These are phyloP conservation scores for Oropetium thomaeum DNA, from an alignment of 176 grass and related monocot genomes.

Conservation along the genomic window DNA sequence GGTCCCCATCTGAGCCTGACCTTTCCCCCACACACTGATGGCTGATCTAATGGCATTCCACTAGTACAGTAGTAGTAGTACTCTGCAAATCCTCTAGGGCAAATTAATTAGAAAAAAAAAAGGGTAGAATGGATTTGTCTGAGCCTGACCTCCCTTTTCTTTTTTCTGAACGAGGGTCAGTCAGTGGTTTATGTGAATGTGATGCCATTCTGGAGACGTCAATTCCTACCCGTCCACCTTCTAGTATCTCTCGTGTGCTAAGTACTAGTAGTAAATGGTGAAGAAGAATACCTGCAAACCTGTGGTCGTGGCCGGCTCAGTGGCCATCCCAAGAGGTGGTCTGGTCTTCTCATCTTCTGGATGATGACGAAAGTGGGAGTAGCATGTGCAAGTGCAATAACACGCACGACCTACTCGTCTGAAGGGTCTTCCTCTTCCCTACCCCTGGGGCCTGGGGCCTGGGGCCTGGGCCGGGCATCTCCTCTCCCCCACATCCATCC, in stretches of 20 bases:
- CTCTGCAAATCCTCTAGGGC: background rate
- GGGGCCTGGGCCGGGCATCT: slow-evolving; percentile 34
- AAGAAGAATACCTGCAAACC: background rate
- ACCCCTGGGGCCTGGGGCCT: no score
- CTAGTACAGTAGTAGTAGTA: no score
- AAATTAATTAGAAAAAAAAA: background rate
- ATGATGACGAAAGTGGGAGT: slow-evolving; percentile 15
- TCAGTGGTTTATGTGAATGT: background rate
- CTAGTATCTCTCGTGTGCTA: background rate
- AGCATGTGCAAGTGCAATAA: slow-evolving; percentile 21
- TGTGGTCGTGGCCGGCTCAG: background rate
- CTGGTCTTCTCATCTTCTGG: background rate
- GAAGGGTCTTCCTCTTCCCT: background rate
- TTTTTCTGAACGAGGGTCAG: slow-evolving; percentile 6
- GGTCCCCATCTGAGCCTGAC: slow-evolving; percentile 21
- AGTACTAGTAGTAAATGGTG: no score
- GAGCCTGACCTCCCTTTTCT: background rate
- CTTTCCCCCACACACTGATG: background rate
- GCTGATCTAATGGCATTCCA: background rate
- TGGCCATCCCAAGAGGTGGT: slow-evolving; percentile 15
- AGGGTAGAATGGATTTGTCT: background rate
- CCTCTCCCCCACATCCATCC: background rate
- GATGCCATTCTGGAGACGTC: slow-evolving; percentile 14
- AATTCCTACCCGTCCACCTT: background rate
- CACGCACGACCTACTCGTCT: slow-evolving; percentile 16